A percentile compares a stretch with the other conserved stretches of the same genome.
These are phyloP conservation scores for Sideroxylon spinosum DNA, from an alignment of 179 eudicot species.

Conservation along the genomic window DNA sequence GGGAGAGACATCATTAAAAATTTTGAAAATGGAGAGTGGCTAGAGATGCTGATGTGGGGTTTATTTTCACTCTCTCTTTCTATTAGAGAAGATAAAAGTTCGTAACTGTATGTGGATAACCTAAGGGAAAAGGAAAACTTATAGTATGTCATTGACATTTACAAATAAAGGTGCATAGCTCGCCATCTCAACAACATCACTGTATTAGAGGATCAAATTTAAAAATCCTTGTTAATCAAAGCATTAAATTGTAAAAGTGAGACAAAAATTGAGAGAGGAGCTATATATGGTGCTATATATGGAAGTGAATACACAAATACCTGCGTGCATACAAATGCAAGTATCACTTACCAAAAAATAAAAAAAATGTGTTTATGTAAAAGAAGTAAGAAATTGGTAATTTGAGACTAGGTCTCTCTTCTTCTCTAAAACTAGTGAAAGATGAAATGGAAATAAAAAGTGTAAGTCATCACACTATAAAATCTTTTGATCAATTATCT, in stretches of 20 bases:
- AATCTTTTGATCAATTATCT: neutral
- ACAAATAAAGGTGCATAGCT: conserved; percentile 95
- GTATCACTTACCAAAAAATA: no score
- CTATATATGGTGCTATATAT: no score
- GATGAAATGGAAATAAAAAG: neutral
- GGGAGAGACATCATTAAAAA: no score
- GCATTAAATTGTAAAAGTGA: neutral
- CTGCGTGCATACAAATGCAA: no score
- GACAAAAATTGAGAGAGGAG: neutral
- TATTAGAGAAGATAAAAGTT: neutral
- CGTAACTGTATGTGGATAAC: no score
- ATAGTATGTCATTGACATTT: conserved; percentile 66
- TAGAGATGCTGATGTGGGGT: no score
- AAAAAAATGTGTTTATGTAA: neutral
- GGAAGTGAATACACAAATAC: no score
- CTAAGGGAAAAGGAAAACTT: conserved; percentile 7
- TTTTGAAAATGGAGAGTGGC: no score
- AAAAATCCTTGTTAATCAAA: conserved; percentile 11
- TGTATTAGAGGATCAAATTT: conserved; percentile 33
- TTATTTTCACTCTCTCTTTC: no score
- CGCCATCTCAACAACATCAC: conserved; percentile 86
- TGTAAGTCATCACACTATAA: neutral
- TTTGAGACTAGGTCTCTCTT: neutral
- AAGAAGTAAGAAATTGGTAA: neutral
- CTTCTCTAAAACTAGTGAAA: neutral